Conservation (phyloP, 2,329 filamentous ascomycete species). For the Venturia pyrina region DNA sequence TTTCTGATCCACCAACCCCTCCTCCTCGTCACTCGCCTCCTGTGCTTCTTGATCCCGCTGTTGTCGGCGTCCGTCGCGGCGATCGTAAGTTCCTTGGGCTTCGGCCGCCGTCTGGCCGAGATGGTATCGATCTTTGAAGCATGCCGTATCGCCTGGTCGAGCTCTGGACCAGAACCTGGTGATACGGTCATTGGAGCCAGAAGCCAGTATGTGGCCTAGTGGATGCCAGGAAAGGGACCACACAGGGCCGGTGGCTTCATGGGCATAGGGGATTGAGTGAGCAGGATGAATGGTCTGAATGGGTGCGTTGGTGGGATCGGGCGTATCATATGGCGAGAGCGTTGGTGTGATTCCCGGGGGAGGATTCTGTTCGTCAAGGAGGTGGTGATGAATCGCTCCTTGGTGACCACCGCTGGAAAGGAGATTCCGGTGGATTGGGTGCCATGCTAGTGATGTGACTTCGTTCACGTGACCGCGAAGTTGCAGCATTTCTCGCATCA, state of each 20-base stretch:
- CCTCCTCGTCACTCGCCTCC: conserved; percentile 85
- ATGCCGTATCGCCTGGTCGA: conserved; percentile 75
- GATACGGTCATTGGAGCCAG: conserved; percentile 91
- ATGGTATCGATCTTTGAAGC: conserved; percentile 85
- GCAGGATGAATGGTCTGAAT: conserved; percentile 89
- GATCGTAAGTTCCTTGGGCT: conserved; percentile 88
- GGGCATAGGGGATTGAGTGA: conserved; percentile 76
- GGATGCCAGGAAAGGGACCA: conserved; percentile 99
- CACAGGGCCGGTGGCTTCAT: conserved; percentile 71
- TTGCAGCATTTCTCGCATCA: conserved; percentile 96
- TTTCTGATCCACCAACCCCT: conserved; percentile 85
- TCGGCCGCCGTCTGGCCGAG: conserved; percentile 90
- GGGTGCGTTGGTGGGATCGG: conserved; percentile 68
- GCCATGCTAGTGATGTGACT: conserved; percentile 85
- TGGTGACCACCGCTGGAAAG: conserved; percentile 86
- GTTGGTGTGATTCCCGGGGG: conserved; percentile 62
- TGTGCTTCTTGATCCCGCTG: conserved; percentile 88
- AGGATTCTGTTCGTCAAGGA: conserved; percentile 89
- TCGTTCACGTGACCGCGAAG: conserved; percentile 94
- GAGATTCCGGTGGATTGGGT: conserved; percentile 81
- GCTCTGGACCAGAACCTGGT: conserved; percentile 94
- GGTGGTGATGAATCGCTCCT: conserved; percentile 82
- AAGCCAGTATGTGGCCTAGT: conserved; percentile 86
- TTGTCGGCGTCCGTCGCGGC: conserved; percentile 65
- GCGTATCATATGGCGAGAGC: conserved; percentile 73